phyloP scores from a whole-genome alignment of 306 rosid genomes.

The Chamaecrista fasciculata region DNA sequence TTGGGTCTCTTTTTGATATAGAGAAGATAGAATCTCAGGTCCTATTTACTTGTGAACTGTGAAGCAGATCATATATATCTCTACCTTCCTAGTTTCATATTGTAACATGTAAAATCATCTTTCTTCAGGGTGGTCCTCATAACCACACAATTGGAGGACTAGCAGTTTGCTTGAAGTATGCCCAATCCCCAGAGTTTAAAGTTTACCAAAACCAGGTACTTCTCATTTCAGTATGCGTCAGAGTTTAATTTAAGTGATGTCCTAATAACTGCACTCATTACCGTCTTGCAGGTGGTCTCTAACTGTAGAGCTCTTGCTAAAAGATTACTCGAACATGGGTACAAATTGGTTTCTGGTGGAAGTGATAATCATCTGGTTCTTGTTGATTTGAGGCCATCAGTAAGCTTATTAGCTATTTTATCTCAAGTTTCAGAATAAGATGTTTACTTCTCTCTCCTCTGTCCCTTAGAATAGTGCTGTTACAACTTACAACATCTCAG shows the following conservation, averaged over 20 bases:
- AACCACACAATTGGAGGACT: conserved; percentile 97
- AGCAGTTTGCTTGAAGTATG: conserved; percentile 81
- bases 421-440: neutral
- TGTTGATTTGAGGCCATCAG: conserved; percentile 88
- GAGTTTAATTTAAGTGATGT: conserved; percentile 9
- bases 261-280: conserved; percentile 9
- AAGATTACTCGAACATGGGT: conserved; percentile 60
- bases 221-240: conserved; percentile 15
- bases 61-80: conserved; percentile 8
- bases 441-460: neutral
- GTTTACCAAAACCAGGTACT: conserved; percentile 78
- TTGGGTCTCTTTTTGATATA: conserved; percentile 1
- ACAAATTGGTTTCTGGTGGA: conserved; percentile 93
- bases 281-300: conserved; percentile 66
- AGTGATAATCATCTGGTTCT: conserved; percentile 93
- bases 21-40: neutral
- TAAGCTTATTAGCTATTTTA: conserved; percentile 42
- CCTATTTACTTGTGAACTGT: neutral
- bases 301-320: conserved; percentile 84
- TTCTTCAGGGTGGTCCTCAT: conserved; percentile 91
- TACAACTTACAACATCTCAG: neutral
- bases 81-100: conserved; percentile 26
- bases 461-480: neutral
- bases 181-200: conserved; percentile 72
- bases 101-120: conserved; percentile 21